These are phyloP conservation scores for Fusarium clavum DNA, from an alignment of 2,329 filamentous ascomycete species.

Conservation along the genomic window DNA sequence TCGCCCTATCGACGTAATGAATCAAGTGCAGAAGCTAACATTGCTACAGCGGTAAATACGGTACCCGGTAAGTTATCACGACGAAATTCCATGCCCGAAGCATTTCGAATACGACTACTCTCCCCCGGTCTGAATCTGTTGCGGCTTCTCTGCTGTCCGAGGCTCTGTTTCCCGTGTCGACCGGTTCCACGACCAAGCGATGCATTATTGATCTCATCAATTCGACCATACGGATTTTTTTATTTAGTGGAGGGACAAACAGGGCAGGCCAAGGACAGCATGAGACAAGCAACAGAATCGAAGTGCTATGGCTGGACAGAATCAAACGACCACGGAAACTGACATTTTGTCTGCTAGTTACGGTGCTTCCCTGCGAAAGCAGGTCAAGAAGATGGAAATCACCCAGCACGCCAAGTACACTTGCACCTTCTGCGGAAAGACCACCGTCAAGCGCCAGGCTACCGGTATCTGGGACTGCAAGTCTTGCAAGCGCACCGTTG, in stretches of 20 bases:
- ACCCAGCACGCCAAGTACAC: constrained; percentile 97
- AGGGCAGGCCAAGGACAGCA: constrained; percentile 20
- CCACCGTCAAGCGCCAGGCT: constrained; percentile 87
- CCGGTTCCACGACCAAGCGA: constrained; percentile 12
- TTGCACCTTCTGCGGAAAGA: constrained; percentile 99
- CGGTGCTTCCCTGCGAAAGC: constrained; percentile 99
- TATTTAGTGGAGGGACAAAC: not conserved
- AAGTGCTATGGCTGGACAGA: constrained; percentile 9
- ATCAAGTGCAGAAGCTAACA: constrained; percentile 47
- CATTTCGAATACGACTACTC: constrained; percentile 35
- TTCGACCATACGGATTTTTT: not conserved
- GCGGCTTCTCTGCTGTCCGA: constrained; percentile 18
- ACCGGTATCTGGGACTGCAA: constrained; percentile 98
- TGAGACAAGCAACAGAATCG: constrained; percentile 8
- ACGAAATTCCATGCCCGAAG: constrained; percentile 34
- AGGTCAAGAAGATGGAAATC: constrained; percentile 98
- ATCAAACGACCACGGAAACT: constrained; percentile 41
- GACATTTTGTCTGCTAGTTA: constrained; percentile 69
- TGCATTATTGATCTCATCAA: not conserved
- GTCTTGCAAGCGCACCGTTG: constrained; percentile 86
- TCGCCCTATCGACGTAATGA: constrained; percentile 18
- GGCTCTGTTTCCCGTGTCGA: not conserved
- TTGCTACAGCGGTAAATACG: constrained; percentile 79
- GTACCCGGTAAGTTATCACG: constrained; percentile 79
- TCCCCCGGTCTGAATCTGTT: constrained; percentile 21